Conservation (phyloP, 352 stramenopile genomes). For the Phytophthora podocarpi region DNA sequence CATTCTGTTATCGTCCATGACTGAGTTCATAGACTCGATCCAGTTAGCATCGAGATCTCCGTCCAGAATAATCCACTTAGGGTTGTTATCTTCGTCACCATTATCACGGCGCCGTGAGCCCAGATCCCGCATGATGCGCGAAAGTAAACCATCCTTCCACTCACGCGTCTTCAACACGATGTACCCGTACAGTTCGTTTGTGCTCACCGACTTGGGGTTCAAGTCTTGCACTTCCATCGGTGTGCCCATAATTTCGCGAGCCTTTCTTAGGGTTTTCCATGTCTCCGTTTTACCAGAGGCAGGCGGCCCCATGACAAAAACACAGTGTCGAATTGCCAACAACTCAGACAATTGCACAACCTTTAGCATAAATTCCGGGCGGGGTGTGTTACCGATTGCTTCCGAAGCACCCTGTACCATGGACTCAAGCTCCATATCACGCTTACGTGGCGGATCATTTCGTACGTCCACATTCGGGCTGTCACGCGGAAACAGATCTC, state of each 20-base stretch:
- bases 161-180: slow-evolving; percentile 95
- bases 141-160: slow-evolving; percentile 96
- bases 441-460: slow-evolving; percentile 91
- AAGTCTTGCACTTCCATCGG: slow-evolving; percentile 93
- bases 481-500: slow-evolving; percentile 94
- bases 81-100: slow-evolving; percentile 90
- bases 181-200: slow-evolving; percentile 96
- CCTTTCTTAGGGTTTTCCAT: slow-evolving; percentile 94
- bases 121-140: slow-evolving; percentile 95
- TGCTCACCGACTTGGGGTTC: slow-evolving; percentile 96
- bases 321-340: slow-evolving; percentile 95
- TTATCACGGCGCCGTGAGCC: slow-evolving; percentile 90
- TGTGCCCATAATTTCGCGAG: slow-evolving; percentile 87
- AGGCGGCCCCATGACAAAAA: slow-evolving; percentile 96
- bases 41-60: slow-evolving; percentile 98
- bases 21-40: slow-evolving; percentile 98
- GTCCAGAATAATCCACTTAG: slow-evolving; percentile 98
- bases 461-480: slow-evolving; percentile 87
- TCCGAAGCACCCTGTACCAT: slow-evolving; percentile 86
- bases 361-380: slow-evolving; percentile 92
- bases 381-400: slow-evolving; percentile 81
- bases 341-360: slow-evolving; percentile 96
- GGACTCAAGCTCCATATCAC: slow-evolving; percentile 92
- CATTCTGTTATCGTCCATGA: slow-evolving; percentile 98
- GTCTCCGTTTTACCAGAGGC: slow-evolving; percentile 95